Evolutionary conservation across 1,284 basidiomycete genomes (phyloP), one percentile per base, ranked within the genome.

Genomic region (Tilletia caries): DNA sequence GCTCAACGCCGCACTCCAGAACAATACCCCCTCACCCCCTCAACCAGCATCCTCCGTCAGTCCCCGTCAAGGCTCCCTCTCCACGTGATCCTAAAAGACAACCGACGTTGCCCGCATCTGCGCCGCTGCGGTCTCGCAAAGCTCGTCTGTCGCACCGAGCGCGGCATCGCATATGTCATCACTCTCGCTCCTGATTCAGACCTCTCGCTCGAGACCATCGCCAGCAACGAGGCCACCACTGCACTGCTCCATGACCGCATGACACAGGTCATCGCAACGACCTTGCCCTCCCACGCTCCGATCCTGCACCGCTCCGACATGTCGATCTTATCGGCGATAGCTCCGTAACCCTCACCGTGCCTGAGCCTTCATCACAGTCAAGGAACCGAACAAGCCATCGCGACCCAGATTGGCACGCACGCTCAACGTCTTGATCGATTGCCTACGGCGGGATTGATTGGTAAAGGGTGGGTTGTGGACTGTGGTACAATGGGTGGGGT

Each of bases 11-110:
- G 72, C 75, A 34, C 64, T 75, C 20, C 64, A 44, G 52, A 41
- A 23, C 44, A 37, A 5, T 23, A 1, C 50, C 33, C 41, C 68
- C 86, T 12, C 91, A 90, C 2, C 90, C n/a, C n/a, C n/a, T n/a
- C n/a, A n/a, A 37, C 66, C 68, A 25, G 74, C 76, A 32, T 75
- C 80, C 65, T 82, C 79, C 58, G 80, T 82, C n/a, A 68, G 72
- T 15, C 81, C 81, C 1, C 75, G 81, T 12, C 69, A 76, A 1
- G 80, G 80, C 46, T 79, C 91, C 43, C 90, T 93, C 81, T 92
- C 91, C 25, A 92, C 95, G 0, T 98, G 95, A 95, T 96, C 94
- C 8, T 94, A 92, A 85, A 98, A 98, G 85, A 95, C 95, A 2
- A 96, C 95, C 1, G 94, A 98, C 81, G 97, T 98, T 71, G 86